Evolutionary conservation across 139 green algal genomes (phyloP).

Genomic region (Chlorella sp.): DNA sequence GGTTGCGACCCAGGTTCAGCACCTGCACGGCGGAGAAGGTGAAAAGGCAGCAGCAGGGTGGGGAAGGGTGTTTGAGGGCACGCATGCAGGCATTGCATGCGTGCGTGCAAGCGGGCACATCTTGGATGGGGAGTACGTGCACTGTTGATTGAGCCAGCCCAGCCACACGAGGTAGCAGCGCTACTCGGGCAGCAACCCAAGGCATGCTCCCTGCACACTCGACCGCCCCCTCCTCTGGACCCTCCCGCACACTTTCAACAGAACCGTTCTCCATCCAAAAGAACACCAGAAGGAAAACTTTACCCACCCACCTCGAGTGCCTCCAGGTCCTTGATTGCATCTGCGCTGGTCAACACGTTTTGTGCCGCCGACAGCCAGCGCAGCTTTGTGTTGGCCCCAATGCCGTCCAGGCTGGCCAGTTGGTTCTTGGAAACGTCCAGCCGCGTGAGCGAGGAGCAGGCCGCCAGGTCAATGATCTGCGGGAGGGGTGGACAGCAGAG

Average conservation of each 20-base stretch:
- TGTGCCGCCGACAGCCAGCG: conserved; percentile 40
- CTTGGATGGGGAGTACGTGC: too few relatives aligned
- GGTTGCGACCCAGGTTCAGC: conserved; percentile 46
- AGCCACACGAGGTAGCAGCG: too few relatives aligned
- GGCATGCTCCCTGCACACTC: neutral
- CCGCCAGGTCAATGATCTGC: conserved; percentile 45
- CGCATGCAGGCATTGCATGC: too few relatives aligned
- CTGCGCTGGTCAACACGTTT: conserved; percentile 18
- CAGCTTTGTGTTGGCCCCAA: conserved; percentile 15
- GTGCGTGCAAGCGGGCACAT: too few relatives aligned
- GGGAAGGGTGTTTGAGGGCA: neutral
- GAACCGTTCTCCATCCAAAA: too few relatives aligned
- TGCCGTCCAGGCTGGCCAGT: conserved; percentile 16
- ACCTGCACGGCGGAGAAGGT: conserved; percentile 12
- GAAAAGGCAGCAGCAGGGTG: neutral
- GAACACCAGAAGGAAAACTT: too few relatives aligned
- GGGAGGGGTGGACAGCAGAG: neutral
- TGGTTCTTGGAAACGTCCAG: conserved; percentile 45
- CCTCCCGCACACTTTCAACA: neutral
- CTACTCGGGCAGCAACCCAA: too few relatives aligned
- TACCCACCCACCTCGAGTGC: conserved; percentile 22
- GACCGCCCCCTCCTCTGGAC: neutral
- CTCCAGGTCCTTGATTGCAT: conserved; percentile 16
- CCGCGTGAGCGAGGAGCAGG: conserved; percentile 6
- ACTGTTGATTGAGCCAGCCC: too few relatives aligned